These are phyloP conservation scores for Cryptosporidium parvum DNA, from an alignment of 169 alveolate species.

Conservation along the genomic window DNA sequence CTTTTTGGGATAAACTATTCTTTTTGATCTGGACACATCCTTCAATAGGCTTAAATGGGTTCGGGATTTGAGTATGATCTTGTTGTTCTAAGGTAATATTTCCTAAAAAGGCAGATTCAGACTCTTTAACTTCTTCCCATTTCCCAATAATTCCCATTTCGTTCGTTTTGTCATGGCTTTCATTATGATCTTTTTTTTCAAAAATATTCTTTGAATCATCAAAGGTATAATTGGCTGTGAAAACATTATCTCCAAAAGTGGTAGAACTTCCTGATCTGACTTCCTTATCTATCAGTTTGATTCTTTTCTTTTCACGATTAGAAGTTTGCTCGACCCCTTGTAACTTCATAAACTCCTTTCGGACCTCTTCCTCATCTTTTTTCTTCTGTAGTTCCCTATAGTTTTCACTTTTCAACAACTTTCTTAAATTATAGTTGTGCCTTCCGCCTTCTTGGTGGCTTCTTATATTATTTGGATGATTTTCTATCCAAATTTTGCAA, in stretches of 20 bases:
- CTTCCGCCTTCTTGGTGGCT: conserved; percentile 65
- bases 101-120: conserved; percentile 24
- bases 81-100: background rate
- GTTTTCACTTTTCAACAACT: conserved; percentile 35
- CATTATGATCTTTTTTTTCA: background rate
- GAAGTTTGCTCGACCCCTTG: background rate
- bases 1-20: background rate
- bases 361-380: conserved; percentile 18
- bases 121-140: conserved; percentile 54
- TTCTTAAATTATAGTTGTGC: conserved; percentile 45
- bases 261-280: background rate
- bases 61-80: background rate
- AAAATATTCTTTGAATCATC: background rate
- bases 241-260: background rate
- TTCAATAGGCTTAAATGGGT: background rate
- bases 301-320: background rate
- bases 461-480: conserved; percentile 54
- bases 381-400: conserved; percentile 29
- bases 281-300: conserved; percentile 13
- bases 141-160: conserved; percentile 44
- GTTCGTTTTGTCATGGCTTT: background rate
- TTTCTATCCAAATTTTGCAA: conserved; percentile 70
- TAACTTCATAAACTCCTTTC: conserved; percentile 42
- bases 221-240: background rate
- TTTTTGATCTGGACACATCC: conserved; percentile 15